Conservation (phyloP, 1,139 yeast genomes). For the Candida neerlandica region DNA sequence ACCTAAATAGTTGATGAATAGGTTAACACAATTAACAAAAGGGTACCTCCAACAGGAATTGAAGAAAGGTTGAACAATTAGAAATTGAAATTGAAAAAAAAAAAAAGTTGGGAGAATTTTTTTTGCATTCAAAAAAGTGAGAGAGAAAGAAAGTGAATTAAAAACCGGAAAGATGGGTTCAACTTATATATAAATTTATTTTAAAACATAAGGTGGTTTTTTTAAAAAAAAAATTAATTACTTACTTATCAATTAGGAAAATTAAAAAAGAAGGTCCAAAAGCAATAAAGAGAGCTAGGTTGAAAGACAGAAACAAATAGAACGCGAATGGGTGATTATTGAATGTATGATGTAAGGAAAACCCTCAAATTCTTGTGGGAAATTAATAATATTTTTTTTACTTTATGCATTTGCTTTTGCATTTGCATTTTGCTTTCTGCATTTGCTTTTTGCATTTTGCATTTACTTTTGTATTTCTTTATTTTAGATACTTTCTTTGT, state of each 20-base stretch:
- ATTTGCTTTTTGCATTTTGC: no score
- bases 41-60: neutral
- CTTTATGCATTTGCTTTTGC: neutral
- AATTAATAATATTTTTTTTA: neutral
- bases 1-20: neutral
- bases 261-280: neutral
- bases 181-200: slow-evolving; percentile 1
- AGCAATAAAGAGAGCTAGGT: no score
- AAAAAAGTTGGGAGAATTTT: neutral
- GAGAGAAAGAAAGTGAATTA: no score
- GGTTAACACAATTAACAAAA: no score
- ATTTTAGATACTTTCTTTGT: slow-evolving; percentile 1
- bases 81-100: neutral
- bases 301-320: no score
- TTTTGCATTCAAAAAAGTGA: neutral
- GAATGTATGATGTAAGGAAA: slow-evolving; percentile 3
- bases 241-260: neutral
- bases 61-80: no score
- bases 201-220: neutral
- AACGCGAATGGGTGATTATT: neutral
- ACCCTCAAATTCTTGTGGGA: slow-evolving; percentile 2
- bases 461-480: neutral
- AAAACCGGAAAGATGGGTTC: neutral
- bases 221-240: no score
- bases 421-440: neutral